A percentile compares a stretch with the other conserved stretches of the same genome.
Conservation (phyloP, 768 basidiomycete species). For the Leccinum variicolor region DNA sequence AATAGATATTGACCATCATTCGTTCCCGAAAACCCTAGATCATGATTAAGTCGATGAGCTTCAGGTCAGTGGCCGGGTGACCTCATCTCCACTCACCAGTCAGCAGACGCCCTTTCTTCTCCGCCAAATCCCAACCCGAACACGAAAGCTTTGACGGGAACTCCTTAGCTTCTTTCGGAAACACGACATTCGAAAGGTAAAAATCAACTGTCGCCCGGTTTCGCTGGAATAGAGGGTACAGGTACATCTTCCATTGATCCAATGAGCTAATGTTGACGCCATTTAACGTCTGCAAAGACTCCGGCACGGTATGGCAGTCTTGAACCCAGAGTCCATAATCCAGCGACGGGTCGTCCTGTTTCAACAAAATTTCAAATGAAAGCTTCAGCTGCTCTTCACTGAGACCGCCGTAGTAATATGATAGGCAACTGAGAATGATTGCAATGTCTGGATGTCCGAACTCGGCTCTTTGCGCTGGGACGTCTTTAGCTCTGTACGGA, state of each 20-base stretch:
- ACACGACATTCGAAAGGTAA: constrained; percentile 30
- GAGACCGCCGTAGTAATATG: constrained; percentile 29
- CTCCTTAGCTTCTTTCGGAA: constrained; percentile 32
- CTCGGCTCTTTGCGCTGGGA: constrained; percentile 27
- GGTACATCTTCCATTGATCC: constrained; percentile 1
- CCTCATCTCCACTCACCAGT: neutral
- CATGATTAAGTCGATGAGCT: neutral
- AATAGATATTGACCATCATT: constrained; percentile 36
- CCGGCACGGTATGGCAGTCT: neutral
- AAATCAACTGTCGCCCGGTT: constrained; percentile 5
- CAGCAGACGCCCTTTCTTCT: constrained; percentile 5
- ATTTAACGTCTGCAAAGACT: neutral
- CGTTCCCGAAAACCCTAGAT: constrained; percentile 37
- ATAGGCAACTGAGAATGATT: constrained; percentile 29
- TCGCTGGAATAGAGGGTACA: neutral
- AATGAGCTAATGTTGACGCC: constrained; percentile 3
- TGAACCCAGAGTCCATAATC: constrained; percentile 3
- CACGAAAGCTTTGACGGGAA: constrained; percentile 28
- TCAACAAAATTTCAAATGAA: neutral
- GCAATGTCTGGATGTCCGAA: constrained; percentile 36
- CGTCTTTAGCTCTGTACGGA: constrained; percentile 36
- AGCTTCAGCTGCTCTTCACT: neutral
- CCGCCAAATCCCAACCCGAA: constrained; percentile 36
- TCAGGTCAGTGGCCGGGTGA: neutral
- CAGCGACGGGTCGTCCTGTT: neutral